Percentiles rank a stretch among this genome's conserved stretches.
phyloP scores from a whole-genome alignment of 2,329 filamentous ascomycete genomes.

The Penicillium sp. region DNA sequence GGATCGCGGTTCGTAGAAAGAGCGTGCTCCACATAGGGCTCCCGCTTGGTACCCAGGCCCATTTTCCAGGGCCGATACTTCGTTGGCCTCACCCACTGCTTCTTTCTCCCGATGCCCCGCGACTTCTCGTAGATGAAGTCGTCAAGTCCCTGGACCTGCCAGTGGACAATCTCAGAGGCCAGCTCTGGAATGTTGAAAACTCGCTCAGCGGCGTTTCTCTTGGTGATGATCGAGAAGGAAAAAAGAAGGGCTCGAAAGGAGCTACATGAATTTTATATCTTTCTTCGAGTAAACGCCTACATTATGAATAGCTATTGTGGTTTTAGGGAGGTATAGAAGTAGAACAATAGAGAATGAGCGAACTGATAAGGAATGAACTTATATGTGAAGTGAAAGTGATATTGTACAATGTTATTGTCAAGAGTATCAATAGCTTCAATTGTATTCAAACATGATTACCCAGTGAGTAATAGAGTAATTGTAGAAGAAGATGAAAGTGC shows the following conservation, averaged over 20 bases:
- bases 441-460: not conserved
- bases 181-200: too few species aligned
- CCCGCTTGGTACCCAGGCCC: too few species aligned
- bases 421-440: not conserved
- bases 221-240: not conserved
- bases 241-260: not conserved
- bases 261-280: not conserved
- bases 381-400: not conserved
- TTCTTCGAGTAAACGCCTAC: not conserved
- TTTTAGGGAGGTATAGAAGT: not conserved
- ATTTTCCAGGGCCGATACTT: too few species aligned
- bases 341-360: not conserved
- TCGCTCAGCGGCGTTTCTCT: too few species aligned
- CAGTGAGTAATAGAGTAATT: not conserved
- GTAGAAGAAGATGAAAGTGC: not conserved
- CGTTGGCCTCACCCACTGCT: too few species aligned
- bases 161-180: too few species aligned
- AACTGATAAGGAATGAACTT: not conserved
- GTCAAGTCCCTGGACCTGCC: too few species aligned
- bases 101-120: too few species aligned
- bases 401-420: not conserved
- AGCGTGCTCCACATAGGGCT: not conserved
- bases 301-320: not conserved
- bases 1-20: not conserved
- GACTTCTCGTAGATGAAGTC: too few species aligned